Evolutionary conservation across 805 yeast genomes (phyloP), one percentile per base, ranked within the genome.

Genomic region (Spathaspora boniae): DNA sequence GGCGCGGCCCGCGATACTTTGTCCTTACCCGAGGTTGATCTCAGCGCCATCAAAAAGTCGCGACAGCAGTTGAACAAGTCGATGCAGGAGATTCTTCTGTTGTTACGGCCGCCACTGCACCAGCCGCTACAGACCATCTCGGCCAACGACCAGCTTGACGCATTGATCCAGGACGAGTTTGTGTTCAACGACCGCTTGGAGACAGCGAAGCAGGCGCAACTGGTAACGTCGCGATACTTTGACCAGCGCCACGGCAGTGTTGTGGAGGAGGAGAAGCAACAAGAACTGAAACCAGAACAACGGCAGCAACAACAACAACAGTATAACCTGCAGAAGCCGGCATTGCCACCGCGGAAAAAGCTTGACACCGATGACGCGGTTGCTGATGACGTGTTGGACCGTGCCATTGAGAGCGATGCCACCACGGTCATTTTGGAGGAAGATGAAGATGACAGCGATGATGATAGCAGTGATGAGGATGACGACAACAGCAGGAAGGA

Each of bases 21-120:
- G 3, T 47, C 51, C 6, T 46, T 63, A 20, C 69, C 69, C 2
- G 62, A 59, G 14, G 48, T 62, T 12, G 68, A 63, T 43, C 50
- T 63, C 19, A 49, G 39, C 41, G 43, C 54, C 6, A 56, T 63
- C 27, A 60, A 58, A 36, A 50, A 56, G 27, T 53, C 65, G 8
- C 46, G 66, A 22, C 47, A 48, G 24, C 66, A 60, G 36, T 47
- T 63, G 23, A 54, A 62, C 5, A 53, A 53, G 28, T 56, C 65
- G 8, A 63, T 63, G 64, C 53, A 52, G 30, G 68, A 63, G 34
- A 56, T 63, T 8, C 50, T 60, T 6, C 51, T 53, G 33, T 44
- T 63, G 29, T 48, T 63, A 26, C 30, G 48, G 8, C 46, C 44
- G 16, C 40, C 44, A 26, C 31, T 43, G n/a, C 46, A 52, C 29